Evolutionary conservation across 768 basidiomycete genomes (phyloP).

Genomic region (Suillus alpinus): DNA sequence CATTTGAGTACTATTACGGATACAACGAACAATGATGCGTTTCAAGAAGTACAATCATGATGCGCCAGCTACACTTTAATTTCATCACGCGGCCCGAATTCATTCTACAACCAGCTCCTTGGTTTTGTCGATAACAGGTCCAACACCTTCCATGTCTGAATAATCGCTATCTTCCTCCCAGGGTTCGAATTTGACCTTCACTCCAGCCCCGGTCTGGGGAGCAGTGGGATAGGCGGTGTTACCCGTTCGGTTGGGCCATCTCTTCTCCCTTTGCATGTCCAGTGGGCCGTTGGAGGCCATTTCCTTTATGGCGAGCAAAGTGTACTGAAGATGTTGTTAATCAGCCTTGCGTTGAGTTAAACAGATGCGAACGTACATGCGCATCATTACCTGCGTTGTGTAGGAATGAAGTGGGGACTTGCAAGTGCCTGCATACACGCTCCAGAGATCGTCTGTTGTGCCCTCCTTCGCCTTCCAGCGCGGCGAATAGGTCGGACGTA

Average conservation of each 20-base stretch:
- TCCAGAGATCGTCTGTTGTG: slow-evolving; percentile 55
- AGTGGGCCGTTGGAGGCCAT: slow-evolving; percentile 77
- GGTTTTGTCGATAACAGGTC: slow-evolving; percentile 19
- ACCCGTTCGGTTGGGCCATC: slow-evolving; percentile 68
- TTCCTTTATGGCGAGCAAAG: slow-evolving; percentile 56
- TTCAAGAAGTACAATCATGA: not conserved
- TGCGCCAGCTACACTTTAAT: not conserved
- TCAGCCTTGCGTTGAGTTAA: slow-evolving; percentile 1
- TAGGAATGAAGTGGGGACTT: slow-evolving; percentile 50
- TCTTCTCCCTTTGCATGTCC: slow-evolving; percentile 71
- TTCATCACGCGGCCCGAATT: slow-evolving; percentile 7
- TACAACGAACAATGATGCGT: slow-evolving; percentile 4
- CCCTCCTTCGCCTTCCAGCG: slow-evolving; percentile 59
- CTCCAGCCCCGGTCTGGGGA: slow-evolving; percentile 26
- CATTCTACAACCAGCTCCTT: slow-evolving; percentile 6
- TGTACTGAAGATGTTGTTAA: slow-evolving; percentile 51
- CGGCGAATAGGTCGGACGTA: slow-evolving; percentile 72
- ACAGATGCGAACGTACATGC: slow-evolving; percentile 46
- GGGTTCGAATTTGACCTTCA: slow-evolving; percentile 56
- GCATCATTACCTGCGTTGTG: slow-evolving; percentile 92
- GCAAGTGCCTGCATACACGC: slow-evolving; percentile 61
- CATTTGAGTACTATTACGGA: not conserved
- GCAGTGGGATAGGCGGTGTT: slow-evolving; percentile 9
- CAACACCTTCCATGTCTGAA: slow-evolving; percentile 44
- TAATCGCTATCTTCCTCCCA: slow-evolving; percentile 55